Evolutionary conservation across 2,329 filamentous ascomycete species (phyloP), one percentile per base, ranked within the genome.

Genomic region (Arthroderma sp.): DNA sequence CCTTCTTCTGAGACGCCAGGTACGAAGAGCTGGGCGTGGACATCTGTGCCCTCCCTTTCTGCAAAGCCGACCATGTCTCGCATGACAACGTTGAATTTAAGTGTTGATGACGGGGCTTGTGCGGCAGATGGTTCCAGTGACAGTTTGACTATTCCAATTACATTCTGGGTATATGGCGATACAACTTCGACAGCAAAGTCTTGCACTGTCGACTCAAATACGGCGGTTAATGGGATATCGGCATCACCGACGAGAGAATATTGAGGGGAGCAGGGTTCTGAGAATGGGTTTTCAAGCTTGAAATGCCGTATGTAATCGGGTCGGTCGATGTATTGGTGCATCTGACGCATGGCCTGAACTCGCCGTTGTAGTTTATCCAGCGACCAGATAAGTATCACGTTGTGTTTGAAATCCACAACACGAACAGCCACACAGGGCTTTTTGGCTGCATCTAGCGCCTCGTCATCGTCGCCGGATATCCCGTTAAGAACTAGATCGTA

Each of bases 21-120:
- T 33, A 98, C 81, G 58, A 94, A 96, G n/a, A 98, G 77, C 64
- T 96, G 88, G 1, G 87, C 91, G 63, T 98, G 91, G 29, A 98
- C 87, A 53, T 94, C 83, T 0, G 86, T 94, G 9, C 91, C 91
- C 68, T 98, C 91, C 50, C 89, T 79, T 65, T 98, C 91, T 0
- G 91, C 83, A 54, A 98, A 98, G 1, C 91, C 91, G 32, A 91
- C 69, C 66, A 98, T 77, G 58, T 96, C 87, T 58, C 94, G 88
- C 86, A 98, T 94, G 30, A 96, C 88, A 4, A 96, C 88, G 56
- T 96, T 98, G 68, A 98, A 98, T 61, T 96, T 98, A 47, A 96
- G 69, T 2, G 86, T 95, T 47, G 85, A 91, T 8, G 86, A 84
- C 9, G 91, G 91, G 3, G 88, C 89, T 56, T 93, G 82, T 2